phyloP scores from a whole-genome alignment of 495 filamentous ascomycete genomes.

The Tuber borchii region DNA sequence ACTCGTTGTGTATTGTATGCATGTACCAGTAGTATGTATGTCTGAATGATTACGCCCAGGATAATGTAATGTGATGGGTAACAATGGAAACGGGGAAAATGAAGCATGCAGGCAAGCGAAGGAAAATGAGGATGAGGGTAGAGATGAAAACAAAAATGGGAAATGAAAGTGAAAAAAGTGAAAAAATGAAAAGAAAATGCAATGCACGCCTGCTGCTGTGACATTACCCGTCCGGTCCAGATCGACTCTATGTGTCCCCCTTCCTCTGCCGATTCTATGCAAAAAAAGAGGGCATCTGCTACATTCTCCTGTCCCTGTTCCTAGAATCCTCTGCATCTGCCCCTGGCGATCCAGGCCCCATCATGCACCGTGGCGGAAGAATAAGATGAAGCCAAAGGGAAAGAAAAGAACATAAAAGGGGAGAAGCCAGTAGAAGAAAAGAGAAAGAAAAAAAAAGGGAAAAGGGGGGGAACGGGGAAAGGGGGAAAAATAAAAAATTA shows the following conservation, averaged over 20 bases:
- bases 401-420: neutral
- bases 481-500: neutral
- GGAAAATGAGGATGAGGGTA: neutral
- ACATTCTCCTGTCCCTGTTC: neutral
- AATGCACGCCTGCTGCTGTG: constrained; percentile 1
- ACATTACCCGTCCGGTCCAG: neutral
- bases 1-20: neutral
- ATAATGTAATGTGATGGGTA: neutral
- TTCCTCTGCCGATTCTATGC: neutral
- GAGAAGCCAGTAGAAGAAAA: neutral
- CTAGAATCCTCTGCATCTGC: neutral
- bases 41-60: neutral
- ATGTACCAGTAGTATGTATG: neutral
- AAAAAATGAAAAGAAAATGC: constrained; percentile 2
- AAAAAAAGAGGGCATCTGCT: neutral
- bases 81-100: neutral
- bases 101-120: neutral
- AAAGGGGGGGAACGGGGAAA: neutral
- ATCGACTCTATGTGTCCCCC: neutral
- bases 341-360: neutral
- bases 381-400: neutral
- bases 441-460: neutral
- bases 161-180: neutral
- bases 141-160: neutral
- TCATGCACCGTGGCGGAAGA: neutral